phyloP scores from a whole-genome alignment of 306 rosid genomes.

The Cucurbita maxima region DNA sequence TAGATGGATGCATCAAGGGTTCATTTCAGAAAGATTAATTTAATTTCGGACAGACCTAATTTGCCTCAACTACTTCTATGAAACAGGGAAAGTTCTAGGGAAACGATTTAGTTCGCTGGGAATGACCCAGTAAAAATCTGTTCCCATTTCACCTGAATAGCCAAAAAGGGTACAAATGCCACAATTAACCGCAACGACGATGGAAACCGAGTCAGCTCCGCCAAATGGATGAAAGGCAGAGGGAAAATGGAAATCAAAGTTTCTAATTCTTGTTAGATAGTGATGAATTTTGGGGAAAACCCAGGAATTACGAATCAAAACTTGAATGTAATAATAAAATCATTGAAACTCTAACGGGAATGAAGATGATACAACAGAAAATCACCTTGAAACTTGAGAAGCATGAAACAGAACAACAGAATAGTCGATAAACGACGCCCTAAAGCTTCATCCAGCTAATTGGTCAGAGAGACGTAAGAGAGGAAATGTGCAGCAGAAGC shows the following conservation, averaged over 20 bases:
- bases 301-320: not conserved
- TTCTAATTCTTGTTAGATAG: not conserved
- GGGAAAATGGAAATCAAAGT: not conserved
- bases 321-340: not conserved
- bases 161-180: not conserved
- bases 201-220: not conserved
- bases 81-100: not conserved
- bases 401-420: not conserved
- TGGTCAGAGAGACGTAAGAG: not conserved
- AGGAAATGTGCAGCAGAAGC: not conserved
- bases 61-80: not conserved
- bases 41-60: not conserved
- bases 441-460: not conserved
- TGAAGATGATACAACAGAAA: not conserved
- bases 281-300: not conserved
- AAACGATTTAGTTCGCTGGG: not conserved
- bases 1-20: not conserved
- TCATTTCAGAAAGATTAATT: not conserved
- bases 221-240: not conserved
- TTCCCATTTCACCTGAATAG: not conserved
- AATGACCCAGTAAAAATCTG: not conserved
- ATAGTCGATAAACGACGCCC: conserved; percentile 6
- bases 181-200: not conserved
- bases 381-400: not conserved
- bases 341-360: not conserved